These are phyloP conservation scores for Physaria fendleri DNA, from an alignment of 345 rosid species.

Conservation along the genomic window DNA sequence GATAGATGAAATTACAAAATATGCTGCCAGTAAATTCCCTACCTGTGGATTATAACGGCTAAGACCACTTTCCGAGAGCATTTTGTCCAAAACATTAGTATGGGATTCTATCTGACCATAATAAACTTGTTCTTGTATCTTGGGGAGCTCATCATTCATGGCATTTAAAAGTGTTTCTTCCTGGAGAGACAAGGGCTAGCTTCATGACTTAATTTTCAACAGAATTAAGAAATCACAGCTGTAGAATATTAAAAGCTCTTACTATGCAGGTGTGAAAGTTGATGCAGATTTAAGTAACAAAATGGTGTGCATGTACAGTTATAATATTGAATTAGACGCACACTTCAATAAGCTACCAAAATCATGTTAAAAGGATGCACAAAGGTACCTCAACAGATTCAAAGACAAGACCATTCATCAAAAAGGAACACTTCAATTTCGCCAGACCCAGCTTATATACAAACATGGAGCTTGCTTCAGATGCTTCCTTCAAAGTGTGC, in stretches of 20 bases:
- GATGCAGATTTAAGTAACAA: slow-evolving; percentile 5
- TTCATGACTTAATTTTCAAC: slow-evolving; percentile 12
- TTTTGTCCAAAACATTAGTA: slow-evolving; percentile 81
- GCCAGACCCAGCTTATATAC: slow-evolving; percentile 84
- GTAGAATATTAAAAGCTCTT: neutral
- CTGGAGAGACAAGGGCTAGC: slow-evolving; percentile 38
- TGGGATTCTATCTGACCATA: slow-evolving; percentile 79
- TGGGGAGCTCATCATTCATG: slow-evolving; percentile 92
- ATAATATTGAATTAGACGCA: neutral
- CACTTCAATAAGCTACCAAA: slow-evolving; percentile 10
- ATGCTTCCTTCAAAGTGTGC: slow-evolving; percentile 42
- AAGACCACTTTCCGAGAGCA: slow-evolving; percentile 77
- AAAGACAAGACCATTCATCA: slow-evolving; percentile 95
- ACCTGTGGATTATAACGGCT: slow-evolving; percentile 96
- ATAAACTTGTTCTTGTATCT: slow-evolving; percentile 94
- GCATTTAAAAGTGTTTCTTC: slow-evolving; percentile 76
- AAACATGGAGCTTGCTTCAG: slow-evolving; percentile 72
- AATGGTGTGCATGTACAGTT: slow-evolving; percentile 2
- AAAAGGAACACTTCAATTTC: slow-evolving; percentile 57
- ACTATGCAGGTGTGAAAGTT: slow-evolving; percentile 9
- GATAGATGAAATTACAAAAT: slow-evolving; percentile 29
- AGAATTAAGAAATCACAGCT: neutral
- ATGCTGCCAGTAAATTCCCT: slow-evolving; percentile 14
- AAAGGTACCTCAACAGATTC: slow-evolving; percentile 76
- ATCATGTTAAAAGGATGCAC: slow-evolving; percentile 4